phyloP scores from a whole-genome alignment of 2,329 filamentous ascomycete species.

The Fusarium sarcochroum region DNA sequence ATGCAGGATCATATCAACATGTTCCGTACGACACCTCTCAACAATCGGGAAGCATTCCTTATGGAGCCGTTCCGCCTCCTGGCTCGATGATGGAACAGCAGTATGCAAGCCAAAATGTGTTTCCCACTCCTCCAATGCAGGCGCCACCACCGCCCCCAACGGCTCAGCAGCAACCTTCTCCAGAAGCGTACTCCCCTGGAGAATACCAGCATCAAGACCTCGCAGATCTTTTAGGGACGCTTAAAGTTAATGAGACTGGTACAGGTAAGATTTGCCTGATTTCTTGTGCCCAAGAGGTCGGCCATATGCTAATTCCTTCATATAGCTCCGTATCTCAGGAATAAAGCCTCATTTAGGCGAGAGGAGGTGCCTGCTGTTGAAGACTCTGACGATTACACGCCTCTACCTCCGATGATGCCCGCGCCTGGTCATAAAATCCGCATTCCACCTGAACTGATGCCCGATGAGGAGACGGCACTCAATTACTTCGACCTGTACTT shows the following conservation, averaged over 20 bases:
- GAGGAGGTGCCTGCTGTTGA: constrained; percentile 76
- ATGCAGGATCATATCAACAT: constrained; percentile 61
- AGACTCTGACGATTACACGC: constrained; percentile 80
- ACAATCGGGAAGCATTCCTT: constrained; percentile 65
- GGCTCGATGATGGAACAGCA: constrained; percentile 66
- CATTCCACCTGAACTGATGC: constrained; percentile 95
- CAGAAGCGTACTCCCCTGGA: constrained; percentile 70
- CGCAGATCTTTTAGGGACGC: constrained; percentile 83
- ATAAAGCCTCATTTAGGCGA: constrained; percentile 64
- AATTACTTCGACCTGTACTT: constrained; percentile 95
- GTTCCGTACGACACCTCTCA: constrained; percentile 63
- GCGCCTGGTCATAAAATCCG: constrained; percentile 83
- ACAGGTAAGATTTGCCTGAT: constrained; percentile 75
- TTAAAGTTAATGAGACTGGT: constrained; percentile 89
- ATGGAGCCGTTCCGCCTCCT: constrained; percentile 65
- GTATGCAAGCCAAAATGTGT: constrained; percentile 65
- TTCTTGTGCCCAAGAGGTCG: background rate
- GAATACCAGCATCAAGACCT: constrained; percentile 79
- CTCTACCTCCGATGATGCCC: constrained; percentile 76
- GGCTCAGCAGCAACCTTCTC: constrained; percentile 53
- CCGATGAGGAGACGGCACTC: constrained; percentile 83
- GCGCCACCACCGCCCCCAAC: constrained; percentile 39
- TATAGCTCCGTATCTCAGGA: constrained; percentile 86
- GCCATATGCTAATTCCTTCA: constrained; percentile 10
- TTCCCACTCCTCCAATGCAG: constrained; percentile 66